phyloP scores from a whole-genome alignment of 306 rosid genomes.

The Cyclanthera cordifolia region DNA sequence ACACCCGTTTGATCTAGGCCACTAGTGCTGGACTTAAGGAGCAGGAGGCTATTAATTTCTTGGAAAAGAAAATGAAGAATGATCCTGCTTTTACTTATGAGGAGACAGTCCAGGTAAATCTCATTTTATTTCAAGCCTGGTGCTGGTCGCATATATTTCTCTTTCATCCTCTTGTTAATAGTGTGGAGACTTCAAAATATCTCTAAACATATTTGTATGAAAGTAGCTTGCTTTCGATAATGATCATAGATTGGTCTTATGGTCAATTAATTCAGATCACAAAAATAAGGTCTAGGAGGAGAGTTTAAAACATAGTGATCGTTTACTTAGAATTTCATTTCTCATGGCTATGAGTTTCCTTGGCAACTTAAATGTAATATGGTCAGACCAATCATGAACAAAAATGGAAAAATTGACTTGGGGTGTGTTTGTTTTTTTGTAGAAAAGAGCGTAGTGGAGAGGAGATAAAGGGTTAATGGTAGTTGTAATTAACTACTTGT shows the following conservation, averaged over 20 bases:
- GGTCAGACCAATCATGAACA: neutral
- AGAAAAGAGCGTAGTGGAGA: too few species aligned
- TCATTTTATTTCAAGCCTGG: neutral
- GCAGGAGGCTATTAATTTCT: conserved; percentile 96
- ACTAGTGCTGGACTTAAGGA: conserved; percentile 96
- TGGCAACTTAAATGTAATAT: neutral
- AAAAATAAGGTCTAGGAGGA: neutral
- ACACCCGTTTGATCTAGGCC: conserved; percentile 35
- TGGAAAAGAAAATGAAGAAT: conserved; percentile 99
- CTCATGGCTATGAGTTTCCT: too few species aligned
- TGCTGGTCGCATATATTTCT: neutral
- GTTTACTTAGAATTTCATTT: too few species aligned
- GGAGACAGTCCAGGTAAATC: conserved; percentile 87
- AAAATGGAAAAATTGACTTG: too few species aligned
- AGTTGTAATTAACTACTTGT: too few species aligned
- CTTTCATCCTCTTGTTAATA: neutral
- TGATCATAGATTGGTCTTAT: neutral
- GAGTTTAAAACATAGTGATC: neutral
- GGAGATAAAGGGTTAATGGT: too few species aligned
- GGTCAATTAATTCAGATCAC: too few species aligned
- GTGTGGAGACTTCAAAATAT: too few species aligned
- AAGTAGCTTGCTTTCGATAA: neutral
- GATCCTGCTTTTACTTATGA: conserved; percentile 86
- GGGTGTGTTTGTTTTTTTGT: too few species aligned
- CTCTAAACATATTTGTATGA: neutral